Conservation (phyloP, 2,329 filamentous ascomycete genomes). For the Paracoccidioides lutzii region DNA sequence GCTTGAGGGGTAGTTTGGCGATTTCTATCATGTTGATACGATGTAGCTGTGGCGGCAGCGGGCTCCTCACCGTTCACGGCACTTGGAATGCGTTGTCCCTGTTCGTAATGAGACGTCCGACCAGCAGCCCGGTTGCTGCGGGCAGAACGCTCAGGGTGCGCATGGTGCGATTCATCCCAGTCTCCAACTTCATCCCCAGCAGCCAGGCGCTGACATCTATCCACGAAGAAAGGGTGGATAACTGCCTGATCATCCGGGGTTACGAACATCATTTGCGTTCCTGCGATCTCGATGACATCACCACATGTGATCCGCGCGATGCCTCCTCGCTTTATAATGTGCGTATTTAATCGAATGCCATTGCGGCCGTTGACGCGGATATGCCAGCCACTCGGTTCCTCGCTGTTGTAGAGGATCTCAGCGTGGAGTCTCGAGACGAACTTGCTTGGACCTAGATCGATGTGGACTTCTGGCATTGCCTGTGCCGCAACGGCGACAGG, state of each 20-base stretch:
- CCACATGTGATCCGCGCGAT: conserved; percentile 63
- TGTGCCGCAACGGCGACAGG: conserved; percentile 33
- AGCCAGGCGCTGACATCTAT: conserved; percentile 45
- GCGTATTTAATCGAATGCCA: conserved; percentile 71
- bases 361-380: conserved; percentile 84
- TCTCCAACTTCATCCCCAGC: conserved; percentile 27
- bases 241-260: conserved; percentile 63
- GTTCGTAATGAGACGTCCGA: conserved; percentile 9
- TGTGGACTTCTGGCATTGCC: conserved; percentile 50
- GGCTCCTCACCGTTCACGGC: background rate
- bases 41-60: conserved; percentile 21
- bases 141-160: conserved; percentile 19
- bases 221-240: conserved; percentile 56
- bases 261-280: conserved; percentile 97
- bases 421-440: conserved; percentile 68
- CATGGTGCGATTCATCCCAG: conserved; percentile 28
- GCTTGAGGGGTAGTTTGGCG: conserved; percentile 23
- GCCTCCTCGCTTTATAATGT: conserved; percentile 52
- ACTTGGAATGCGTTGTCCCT: background rate
- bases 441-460: conserved; percentile 78
- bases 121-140: conserved; percentile 11
- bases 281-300: conserved; percentile 80
- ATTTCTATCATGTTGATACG: conserved; percentile 24
- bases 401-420: conserved; percentile 58
- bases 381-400: conserved; percentile 55